Conservation (phyloP, 768 basidiomycete genomes). For the Rhizopogon salebrosus region DNA sequence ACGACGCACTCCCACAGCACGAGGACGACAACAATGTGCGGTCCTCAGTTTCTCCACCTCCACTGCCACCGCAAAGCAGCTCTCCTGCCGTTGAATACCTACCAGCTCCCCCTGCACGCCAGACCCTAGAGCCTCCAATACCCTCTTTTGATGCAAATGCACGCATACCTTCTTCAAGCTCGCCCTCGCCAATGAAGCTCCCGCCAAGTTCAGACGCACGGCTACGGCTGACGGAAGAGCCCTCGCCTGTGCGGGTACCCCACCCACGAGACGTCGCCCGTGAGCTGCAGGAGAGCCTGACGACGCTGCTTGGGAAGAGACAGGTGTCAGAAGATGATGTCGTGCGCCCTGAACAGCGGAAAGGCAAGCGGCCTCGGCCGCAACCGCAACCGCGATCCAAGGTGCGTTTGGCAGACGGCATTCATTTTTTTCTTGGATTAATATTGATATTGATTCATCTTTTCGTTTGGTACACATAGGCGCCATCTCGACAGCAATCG, state of each 20-base stretch:
- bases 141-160: constrained; percentile 19
- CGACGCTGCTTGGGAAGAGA: constrained; percentile 66
- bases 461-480: constrained; percentile 18
- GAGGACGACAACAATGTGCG: constrained; percentile 7
- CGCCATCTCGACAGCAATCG: constrained; percentile 35
- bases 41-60: constrained; percentile 13
- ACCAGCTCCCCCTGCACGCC: neutral
- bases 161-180: constrained; percentile 55
- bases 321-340: constrained; percentile 39
- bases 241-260: constrained; percentile 28
- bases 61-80: constrained; percentile 23
- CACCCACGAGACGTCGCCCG: constrained; percentile 46
- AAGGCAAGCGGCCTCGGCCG: constrained; percentile 32
- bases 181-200: constrained; percentile 50
- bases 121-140: constrained; percentile 11
- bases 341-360: constrained; percentile 9
- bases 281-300: constrained; percentile 65
- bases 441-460: neutral
- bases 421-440: no score
- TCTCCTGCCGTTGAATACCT: constrained; percentile 13
- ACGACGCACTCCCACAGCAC: constrained; percentile 9
- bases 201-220: constrained; percentile 15
- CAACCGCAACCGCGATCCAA: constrained; percentile 33
- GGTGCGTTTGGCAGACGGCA: no score
- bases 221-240: constrained; percentile 8